Evolutionary conservation across 1,284 basidiomycete species (phyloP).

Genomic region (Chalciporus sp.): DNA sequence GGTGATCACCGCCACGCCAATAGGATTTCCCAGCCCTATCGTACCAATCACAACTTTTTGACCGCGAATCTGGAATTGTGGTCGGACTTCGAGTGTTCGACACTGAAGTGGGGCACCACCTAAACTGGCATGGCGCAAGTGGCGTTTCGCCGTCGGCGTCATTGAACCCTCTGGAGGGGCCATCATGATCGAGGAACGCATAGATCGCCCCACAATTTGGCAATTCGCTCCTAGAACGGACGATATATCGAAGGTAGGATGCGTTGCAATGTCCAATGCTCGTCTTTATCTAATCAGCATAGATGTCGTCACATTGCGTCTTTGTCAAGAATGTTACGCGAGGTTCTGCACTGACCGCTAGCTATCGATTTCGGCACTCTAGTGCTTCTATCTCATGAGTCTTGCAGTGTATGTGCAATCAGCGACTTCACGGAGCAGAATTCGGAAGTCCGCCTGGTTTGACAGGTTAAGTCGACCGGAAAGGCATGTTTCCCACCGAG

Average conservation of each 20-base stretch:
- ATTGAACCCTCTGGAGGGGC: neutral
- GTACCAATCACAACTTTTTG: constrained; percentile 3
- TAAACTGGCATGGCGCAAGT: neutral
- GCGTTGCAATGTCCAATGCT: neutral
- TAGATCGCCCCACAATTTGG: neutral
- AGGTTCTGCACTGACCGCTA: neutral
- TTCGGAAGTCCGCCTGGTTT: neutral
- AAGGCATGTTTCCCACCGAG: constrained; percentile 2
- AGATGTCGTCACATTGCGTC: neutral
- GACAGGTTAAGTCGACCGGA: neutral
- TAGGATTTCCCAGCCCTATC: constrained; percentile 4
- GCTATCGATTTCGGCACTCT: neutral
- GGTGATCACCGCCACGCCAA: constrained; percentile 14
- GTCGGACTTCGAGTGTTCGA: neutral
- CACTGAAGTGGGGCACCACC: neutral
- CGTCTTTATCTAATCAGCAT: neutral
- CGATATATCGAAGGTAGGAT: neutral
- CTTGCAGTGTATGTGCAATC: neutral
- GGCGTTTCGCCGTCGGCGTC: constrained; percentile 4
- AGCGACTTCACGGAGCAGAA: neutral
- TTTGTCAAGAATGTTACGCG: neutral
- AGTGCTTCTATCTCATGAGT: neutral
- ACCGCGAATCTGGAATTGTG: neutral
- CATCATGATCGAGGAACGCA: neutral
- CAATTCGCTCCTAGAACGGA: neutral